Evolutionary conservation across 2,329 filamentous ascomycete genomes (phyloP), one percentile per base, ranked within the genome.

Genomic region (Grosmannia serpens): DNA sequence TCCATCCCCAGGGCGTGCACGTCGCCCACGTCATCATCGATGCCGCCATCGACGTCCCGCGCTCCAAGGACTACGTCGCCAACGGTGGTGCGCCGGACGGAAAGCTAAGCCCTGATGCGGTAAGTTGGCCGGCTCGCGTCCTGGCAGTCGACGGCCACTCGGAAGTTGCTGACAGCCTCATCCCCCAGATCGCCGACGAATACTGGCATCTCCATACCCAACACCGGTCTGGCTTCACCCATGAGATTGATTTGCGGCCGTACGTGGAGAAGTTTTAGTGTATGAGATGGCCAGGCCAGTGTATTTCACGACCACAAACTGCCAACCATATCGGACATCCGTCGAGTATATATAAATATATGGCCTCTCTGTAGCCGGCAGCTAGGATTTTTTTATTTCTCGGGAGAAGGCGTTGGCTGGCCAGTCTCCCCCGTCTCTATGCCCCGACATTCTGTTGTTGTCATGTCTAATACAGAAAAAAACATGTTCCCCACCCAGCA

Each of bases 151-250:
- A n/a, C n/a, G n/a, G n/a, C n/a, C n/a, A 26, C 11, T 10, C 22
- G 26, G 11, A 59, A 24, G 10, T 35, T 22, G 27, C 46, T 50
- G 15, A 53, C 15, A 44, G n/a, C 3, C 8, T 41, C 20, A 22
- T 44, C 31, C 41, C 29, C 44, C 60, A 92, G 84, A 95, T 95
- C 76, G 90, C 90, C 13, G 89, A 95, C 63, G 81, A 83, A 13
- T 95, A 95, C 67, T 95, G 89, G 89, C 77, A 86, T 68, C 69
- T 95, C 66, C 90, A 95, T 67, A 87, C 84, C 0, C 90, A 96
- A 74, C 87, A 86, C 35, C 80, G 82, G 64, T 89, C 87, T 7
- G 83, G 83, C 2, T 95, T 92, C 67, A 91, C 88, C 0, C 88
- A 89, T 67, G 89, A 95, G 73, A 71, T 95, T 64, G 90, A 95